Evolutionary conservation across 257 asterid genomes (phyloP), one percentile per base, ranked within the genome.

Genomic region (Jasminum sambac): DNA sequence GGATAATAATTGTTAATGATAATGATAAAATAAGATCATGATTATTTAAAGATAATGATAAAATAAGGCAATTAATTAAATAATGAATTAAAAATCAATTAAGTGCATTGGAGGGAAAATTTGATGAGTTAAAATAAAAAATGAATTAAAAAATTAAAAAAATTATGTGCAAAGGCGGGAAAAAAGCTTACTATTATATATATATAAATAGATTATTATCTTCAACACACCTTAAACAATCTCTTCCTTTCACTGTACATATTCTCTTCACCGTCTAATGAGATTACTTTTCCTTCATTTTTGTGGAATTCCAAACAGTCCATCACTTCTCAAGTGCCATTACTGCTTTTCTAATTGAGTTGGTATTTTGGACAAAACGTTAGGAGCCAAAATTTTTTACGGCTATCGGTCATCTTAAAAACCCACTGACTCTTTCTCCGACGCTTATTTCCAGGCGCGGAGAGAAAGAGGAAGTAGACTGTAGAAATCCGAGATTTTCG

Each of bases 231-330:
- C 21, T 43, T 39, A 73, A 78, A 78, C 79, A 25, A 76, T 80
- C 83, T 78, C 81, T 85, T 85, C 66, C 90, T 78, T 76, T 59
- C 34, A 57, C 67, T 66, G 77, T 25, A 71, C 78, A 67, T 17
- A 79, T 82, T 80, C 91, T 69, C 52, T 46, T 21, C 17, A 66
- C 46, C 39, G 34, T 64, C 6, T 38, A 25, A 4, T 40, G 57
- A n/a, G 39, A 23, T 43, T 64, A 71, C 37, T 43, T 36, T n/a
- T 26, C 70, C 64, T 64, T 72, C 69, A 55, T 55, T 69, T 39
- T 72, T 14, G 21, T 38, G 48, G 74, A 67, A 23, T 39, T 46
- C 61, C 37, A 52, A 70, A 24, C 42, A 1, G 14, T 11, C 34
- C 11, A 41, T 19, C 9, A 55, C 38, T 5, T 34, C 30, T 52